phyloP scores from a whole-genome alignment of 306 rosid species.

The Echinosophora koreensis region DNA sequence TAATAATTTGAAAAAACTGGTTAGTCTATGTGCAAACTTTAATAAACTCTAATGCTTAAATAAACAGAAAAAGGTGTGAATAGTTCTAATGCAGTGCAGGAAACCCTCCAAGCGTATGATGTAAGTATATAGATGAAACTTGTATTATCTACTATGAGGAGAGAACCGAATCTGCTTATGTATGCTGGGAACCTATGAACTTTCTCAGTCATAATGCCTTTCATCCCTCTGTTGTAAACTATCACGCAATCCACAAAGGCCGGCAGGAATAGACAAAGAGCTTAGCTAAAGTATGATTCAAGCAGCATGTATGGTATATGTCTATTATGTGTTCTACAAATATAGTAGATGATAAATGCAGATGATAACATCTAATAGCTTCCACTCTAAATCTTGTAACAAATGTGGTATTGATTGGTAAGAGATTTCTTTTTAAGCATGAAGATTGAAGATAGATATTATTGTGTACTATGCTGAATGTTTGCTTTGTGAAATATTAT shows the following conservation, averaged over 20 bases:
- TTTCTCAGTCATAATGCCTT: neutral
- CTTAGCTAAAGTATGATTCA: conserved; percentile 10
- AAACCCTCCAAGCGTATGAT: neutral
- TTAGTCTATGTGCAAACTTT: conserved; percentile 47
- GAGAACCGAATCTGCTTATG: too few species aligned
- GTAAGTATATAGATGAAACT: neutral
- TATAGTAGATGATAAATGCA: conserved; percentile 16
- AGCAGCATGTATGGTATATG: conserved; percentile 25
- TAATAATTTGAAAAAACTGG: conserved; percentile 12
- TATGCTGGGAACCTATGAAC: neutral
- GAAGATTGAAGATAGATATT: neutral
- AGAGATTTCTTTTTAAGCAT: neutral
- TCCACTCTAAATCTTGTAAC: neutral
- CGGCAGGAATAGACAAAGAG: neutral
- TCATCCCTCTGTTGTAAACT: neutral
- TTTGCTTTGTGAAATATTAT: neutral
- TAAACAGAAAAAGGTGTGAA: neutral
- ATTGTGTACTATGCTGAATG: conserved; percentile 2
- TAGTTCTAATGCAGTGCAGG: conserved; percentile 1
- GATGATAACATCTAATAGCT: conserved; percentile 28
- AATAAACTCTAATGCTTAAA: conserved; percentile 10
- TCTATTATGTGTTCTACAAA: conserved; percentile 28
- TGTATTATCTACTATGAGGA: too few species aligned
- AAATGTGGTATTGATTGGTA: neutral
- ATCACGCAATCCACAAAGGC: neutral